Conservation (phyloP, 345 rosid genomes). For the Hibiscus mutabilis region DNA sequence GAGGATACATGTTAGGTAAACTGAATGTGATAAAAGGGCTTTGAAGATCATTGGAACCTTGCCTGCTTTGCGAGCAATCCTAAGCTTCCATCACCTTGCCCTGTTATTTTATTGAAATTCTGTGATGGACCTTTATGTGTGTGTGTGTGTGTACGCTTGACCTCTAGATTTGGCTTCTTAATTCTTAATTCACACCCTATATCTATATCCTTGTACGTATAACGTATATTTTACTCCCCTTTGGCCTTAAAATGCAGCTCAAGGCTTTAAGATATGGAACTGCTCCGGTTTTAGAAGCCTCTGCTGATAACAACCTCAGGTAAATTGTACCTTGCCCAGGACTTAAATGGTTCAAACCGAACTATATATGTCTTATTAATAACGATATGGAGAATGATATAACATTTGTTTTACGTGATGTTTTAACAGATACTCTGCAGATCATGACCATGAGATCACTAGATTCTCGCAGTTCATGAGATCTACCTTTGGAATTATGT, state of each 20-base stretch:
- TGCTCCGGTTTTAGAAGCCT: constrained; percentile 38
- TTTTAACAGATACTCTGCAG: constrained; percentile 27
- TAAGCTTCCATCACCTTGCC: neutral
- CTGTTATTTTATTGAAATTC: neutral
- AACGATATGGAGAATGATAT: neutral
- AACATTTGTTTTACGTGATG: neutral
- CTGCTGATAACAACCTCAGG: constrained; percentile 31
- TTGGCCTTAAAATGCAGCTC: constrained; percentile 33
- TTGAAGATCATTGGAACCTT: neutral
- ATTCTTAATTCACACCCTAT: neutral
- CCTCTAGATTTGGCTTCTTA: neutral
- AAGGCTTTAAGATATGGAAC: constrained; percentile 74
- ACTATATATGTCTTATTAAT: neutral
- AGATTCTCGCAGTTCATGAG: constrained; percentile 31
- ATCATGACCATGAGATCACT: constrained; percentile 27
- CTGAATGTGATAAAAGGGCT: neutral
- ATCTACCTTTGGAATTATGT: constrained; percentile 41
- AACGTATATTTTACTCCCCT: neutral
- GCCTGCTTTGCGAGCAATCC: neutral
- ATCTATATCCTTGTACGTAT: neutral
- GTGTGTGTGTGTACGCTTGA: neutral
- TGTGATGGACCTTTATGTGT: neutral
- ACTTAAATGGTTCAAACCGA: neutral
- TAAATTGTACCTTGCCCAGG: constrained; percentile 13
- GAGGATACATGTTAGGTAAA: neutral